These are phyloP conservation scores for Esteya vermicola DNA, from an alignment of 2,329 filamentous ascomycete species.

Conservation along the genomic window DNA sequence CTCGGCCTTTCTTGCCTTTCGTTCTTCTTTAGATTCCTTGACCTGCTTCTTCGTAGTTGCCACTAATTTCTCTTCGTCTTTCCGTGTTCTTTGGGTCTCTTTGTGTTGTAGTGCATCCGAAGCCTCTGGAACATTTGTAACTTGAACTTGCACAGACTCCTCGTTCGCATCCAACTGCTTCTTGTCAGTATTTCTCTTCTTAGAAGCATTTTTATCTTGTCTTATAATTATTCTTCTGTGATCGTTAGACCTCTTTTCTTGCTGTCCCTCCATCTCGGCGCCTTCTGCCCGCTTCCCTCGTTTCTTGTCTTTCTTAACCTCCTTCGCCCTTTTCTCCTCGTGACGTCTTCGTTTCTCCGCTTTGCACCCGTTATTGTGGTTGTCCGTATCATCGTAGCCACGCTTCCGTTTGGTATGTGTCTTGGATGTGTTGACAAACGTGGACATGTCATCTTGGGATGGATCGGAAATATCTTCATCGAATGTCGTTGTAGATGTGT, in stretches of 20 bases:
- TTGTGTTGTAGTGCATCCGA: no score
- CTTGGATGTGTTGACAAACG: background rate
- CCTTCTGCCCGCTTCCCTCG: constrained; percentile 8
- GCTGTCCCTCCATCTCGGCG: constrained; percentile 12
- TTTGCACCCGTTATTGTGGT: no score
- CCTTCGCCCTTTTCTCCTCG: background rate
- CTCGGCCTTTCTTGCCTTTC: background rate
- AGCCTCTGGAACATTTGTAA: no score
- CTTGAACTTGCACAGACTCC: no score
- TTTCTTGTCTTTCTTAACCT: constrained; percentile 3
- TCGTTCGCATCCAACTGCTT: no score
- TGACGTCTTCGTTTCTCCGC: background rate
- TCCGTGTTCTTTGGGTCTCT: constrained; percentile 11
- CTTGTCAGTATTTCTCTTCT: constrained; percentile 15
- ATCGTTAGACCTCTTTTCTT: constrained; percentile 14
- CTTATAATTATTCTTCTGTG: constrained; percentile 14
- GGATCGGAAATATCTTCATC: no score
- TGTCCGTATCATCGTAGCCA: background rate
- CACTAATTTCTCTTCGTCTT: constrained; percentile 11
- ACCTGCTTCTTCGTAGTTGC: constrained; percentile 13
- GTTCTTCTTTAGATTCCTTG: constrained; percentile 13
- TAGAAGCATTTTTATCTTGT: constrained; percentile 11
- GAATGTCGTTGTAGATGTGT: no score
- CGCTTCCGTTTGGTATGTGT: background rate
- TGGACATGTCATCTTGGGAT: constrained; percentile 17